Conservation (phyloP, 2,329 filamentous ascomycete species). For the Colletotrichum graminicola region DNA sequence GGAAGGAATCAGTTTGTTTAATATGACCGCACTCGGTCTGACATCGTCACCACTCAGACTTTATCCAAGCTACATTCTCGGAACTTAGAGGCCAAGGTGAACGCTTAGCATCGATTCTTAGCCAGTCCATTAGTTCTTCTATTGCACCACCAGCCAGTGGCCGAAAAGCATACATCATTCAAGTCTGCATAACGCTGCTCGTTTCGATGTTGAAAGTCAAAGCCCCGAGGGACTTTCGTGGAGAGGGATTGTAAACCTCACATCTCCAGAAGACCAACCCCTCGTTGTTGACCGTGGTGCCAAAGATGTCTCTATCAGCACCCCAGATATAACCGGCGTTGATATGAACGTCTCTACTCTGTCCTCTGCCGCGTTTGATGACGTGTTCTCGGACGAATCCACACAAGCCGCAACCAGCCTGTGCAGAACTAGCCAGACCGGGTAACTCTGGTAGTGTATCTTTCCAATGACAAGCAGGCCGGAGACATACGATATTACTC, state of each 20-base stretch:
- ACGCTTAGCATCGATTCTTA: not conserved
- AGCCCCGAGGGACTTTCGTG: not conserved
- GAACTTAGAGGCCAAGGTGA: not conserved
- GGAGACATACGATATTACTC: not conserved
- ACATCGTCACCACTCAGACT: not conserved
- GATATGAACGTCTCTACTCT: not conserved
- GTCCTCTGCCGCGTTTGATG: not conserved
- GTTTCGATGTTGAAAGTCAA: conserved; percentile 17
- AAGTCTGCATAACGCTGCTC: not conserved
- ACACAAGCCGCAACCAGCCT: conserved; percentile 1
- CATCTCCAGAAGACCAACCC: conserved; percentile 21
- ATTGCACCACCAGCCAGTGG: no score
- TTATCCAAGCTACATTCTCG: conserved; percentile 2
- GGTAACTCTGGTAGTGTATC: conserved; percentile 2
- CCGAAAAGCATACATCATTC: not conserved
- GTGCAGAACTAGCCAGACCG: not conserved
- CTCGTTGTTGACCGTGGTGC: not conserved
- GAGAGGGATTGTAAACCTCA: conserved; percentile 1
- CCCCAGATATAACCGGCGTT: conserved; percentile 11
- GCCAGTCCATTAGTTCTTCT: not conserved
- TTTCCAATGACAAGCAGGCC: not conserved
- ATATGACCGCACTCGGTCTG: conserved; percentile 1
- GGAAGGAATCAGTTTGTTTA: not conserved
- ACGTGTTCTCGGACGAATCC: not conserved
- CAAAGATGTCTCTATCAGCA: not conserved